Evolutionary conservation across 2,329 filamentous ascomycete genomes (phyloP), one percentile per base, ranked within the genome.

Genomic region (Aspergillus brunneoviolaceus): DNA sequence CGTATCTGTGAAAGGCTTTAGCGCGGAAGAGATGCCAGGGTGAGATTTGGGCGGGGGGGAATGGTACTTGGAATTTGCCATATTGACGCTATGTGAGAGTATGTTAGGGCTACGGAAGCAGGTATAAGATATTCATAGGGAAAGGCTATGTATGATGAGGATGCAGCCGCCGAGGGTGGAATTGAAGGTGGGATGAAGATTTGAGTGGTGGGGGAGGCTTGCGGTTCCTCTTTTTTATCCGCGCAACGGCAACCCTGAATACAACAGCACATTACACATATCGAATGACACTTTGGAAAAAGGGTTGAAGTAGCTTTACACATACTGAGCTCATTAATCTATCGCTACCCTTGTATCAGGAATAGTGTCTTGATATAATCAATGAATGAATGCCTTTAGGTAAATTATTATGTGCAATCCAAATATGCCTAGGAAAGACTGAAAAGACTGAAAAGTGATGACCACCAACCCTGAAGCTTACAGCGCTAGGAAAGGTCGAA

Each of bases 1-100:
- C 93, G 74, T 92, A 98, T 77, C 91, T 96, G 59, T 42, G 61
- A 42, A 55, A 45, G n/a, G 25, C 11, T 52, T 58, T 50, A 59
- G 56, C 23, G 31, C 5, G 23, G 21, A 16, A 9, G 10, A 39
- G n/a, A 16, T 2, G 33, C 1, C 27, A 58, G 35, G 10, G 5
- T n/a, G 27, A 21, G 14, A 14, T 10, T 7, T 19, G 0, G 4
- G 6, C 5, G 55, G 3, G 1, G 6, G 12, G 55, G 3, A 1
- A 35, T 5, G 2, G 10, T 63, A 61, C 61, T 57, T 63, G 39
- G 61, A 63, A 29, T 66, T 66, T 16, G 64, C 64, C 64, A 66
- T 65, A 3, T 29, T 54, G 39, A 33, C 45, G 7, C 19, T 45
- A 23, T 14, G 35, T 5, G 19, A 19, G n/a, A 25, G n/a, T 51